Conservation (phyloP, 2,329 filamentous ascomycete genomes). For the Diplodia mutila region DNA sequence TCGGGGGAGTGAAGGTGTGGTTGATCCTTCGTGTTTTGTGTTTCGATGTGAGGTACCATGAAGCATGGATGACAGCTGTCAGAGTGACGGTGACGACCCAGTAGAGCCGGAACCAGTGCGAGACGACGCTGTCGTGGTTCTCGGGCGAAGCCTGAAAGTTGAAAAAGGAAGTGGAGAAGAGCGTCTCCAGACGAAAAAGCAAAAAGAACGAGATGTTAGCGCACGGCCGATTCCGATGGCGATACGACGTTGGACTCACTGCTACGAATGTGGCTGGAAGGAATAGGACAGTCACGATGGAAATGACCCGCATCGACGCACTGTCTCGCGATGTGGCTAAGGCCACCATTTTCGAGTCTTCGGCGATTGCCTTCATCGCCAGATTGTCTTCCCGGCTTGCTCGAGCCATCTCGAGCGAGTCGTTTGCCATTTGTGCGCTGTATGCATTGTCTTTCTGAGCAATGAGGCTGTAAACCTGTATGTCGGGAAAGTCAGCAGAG, state of each 20-base stretch:
- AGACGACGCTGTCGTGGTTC: not conserved
- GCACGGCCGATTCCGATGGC: no score
- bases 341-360: not conserved
- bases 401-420: not conserved
- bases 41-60: not conserved
- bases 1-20: not conserved
- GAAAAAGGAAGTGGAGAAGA: not conserved
- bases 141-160: not conserved
- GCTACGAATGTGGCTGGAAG: no score
- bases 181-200: no score
- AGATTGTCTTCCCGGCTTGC: not conserved
- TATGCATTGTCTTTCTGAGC: not conserved
- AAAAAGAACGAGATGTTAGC: no score
- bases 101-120: not conserved
- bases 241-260: no score
- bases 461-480: not conserved
- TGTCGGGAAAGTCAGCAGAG: not conserved
- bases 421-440: not conserved
- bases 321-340: not conserved
- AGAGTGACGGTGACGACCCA: not conserved
- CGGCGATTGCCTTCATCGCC: not conserved
- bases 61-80: not conserved
- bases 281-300: no score
- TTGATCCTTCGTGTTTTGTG: not conserved
- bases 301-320: not conserved